Evolutionary conservation across 2,329 filamentous ascomycete genomes (phyloP).

Genomic region (Hortaea sp.): DNA sequence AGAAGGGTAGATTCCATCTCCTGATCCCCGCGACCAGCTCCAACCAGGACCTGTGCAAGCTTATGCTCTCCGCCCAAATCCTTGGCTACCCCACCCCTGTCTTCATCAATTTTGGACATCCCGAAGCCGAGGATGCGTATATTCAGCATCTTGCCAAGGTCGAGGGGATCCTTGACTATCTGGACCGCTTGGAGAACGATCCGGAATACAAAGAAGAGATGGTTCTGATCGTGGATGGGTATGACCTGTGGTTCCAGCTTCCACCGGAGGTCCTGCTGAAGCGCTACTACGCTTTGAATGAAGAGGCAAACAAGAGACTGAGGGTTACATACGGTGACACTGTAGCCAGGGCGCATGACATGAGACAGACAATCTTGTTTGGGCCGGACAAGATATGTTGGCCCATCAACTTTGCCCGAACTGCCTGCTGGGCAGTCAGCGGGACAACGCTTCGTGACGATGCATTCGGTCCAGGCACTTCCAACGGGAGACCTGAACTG

Average conservation of each 20-base stretch:
- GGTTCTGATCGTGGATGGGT: slow-evolving; percentile 53
- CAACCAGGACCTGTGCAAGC: slow-evolving; percentile 6
- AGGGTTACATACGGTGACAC: slow-evolving; percentile 15
- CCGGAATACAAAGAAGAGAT: slow-evolving; percentile 38
- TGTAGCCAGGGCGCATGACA: slow-evolving; percentile 16
- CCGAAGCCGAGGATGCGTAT: neutral
- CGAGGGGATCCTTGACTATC: slow-evolving; percentile 14
- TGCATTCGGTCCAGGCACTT: slow-evolving; percentile 38
- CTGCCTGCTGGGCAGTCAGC: slow-evolving; percentile 25
- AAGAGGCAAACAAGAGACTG: slow-evolving; percentile 40
- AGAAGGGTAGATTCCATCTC: slow-evolving; percentile 3
- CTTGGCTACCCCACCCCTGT: slow-evolving; percentile 27
- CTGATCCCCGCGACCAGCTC: slow-evolving; percentile 6
- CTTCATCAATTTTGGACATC: neutral
- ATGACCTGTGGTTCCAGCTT: slow-evolving; percentile 56
- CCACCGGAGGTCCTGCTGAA: slow-evolving; percentile 47
- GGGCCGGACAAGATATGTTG: slow-evolving; percentile 26
- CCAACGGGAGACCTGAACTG: slow-evolving; percentile 11
- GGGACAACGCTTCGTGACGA: slow-evolving; percentile 21
- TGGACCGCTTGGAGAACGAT: slow-evolving; percentile 8
- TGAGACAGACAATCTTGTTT: slow-evolving; percentile 22
- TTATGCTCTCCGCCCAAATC: slow-evolving; percentile 3
- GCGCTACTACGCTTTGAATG: slow-evolving; percentile 48
- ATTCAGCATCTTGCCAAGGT: slow-evolving; percentile 13
- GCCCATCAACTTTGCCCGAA: slow-evolving; percentile 19